Evolutionary conservation across 495 filamentous ascomycete genomes (phyloP), one percentile per base, ranked within the genome.

Genomic region (Penicillium atrosanguineum): DNA sequence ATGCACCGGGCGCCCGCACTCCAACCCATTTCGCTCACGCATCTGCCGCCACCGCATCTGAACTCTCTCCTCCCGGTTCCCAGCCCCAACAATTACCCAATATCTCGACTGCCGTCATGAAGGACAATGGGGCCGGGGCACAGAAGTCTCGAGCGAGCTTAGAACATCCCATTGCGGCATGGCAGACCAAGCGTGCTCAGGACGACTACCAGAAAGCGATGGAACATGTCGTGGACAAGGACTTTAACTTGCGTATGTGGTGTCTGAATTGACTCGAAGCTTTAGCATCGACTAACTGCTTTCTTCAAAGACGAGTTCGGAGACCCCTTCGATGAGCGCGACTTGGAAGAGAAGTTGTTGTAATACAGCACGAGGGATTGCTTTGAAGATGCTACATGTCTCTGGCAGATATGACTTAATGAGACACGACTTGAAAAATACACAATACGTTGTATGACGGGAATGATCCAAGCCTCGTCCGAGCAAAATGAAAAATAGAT

Each of bases 291-390:
- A 38, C 53, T 56, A 23, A 49, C 16, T 46, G 2, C 9, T 26
- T 18, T 19, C 0, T 46, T 21, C 59, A 2, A 50, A 81, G 78
- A 68, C 51, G 74, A 80, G 46, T 81, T 78, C 37, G 79, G 79
- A 6, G 84, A 85, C 59, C 74, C 75, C 4, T 79, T 86, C 56
- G 81, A 86, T 69, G 85, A 87, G 55, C 69, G 70, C 7, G 80
- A 83, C 61, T 81, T 87, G 82, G 63, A 78, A 42, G 68, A 78
- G 59, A 81, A 87, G 63, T 23, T 64, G 31, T 28, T 46, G 8
- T 62, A 45, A 57, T 36, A 48, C 63, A 86, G 48, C 79, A 39
- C 15, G 41, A 29, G 28, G 8, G 28, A 12, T 48, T 42, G 34
- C 15, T 34, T 34, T 14, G 31, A 8, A 44, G 15, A 53, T 39